Evolutionary conservation across 805 yeast genomes (phyloP).

Genomic region (Pichia californica): DNA sequence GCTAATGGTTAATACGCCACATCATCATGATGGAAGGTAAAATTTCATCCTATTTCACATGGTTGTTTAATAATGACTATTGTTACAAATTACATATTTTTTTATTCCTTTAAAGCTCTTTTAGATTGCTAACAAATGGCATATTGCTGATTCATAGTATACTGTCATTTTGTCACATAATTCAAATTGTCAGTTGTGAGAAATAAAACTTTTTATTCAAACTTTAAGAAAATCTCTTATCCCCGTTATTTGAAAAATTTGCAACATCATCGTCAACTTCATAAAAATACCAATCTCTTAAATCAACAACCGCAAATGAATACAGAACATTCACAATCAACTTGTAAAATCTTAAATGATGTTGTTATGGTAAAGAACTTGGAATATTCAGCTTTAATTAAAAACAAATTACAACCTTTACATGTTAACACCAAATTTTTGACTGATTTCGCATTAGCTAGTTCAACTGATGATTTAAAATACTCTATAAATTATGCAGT

Average conservation of each 20-base stretch:
- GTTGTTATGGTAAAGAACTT: constrained; percentile 49
- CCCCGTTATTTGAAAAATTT: constrained; percentile 1
- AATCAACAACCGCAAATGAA: too few species aligned
- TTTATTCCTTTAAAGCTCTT: too few species aligned
- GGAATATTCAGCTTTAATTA: constrained; percentile 12
- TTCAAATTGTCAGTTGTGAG: neutral
- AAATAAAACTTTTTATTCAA: too few species aligned
- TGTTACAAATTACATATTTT: too few species aligned
- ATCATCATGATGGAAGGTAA: too few species aligned
- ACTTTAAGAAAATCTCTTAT: neutral
- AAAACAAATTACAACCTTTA: constrained; percentile 11
- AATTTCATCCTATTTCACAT: too few species aligned
- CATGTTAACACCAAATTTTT: constrained; percentile 43
- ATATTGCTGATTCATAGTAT: too few species aligned
- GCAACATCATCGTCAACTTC: neutral
- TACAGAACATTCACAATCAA: neutral
- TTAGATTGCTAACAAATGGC: neutral
- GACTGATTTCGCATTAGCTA: constrained; percentile 69
- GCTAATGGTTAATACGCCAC: too few species aligned
- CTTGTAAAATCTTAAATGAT: constrained; percentile 14
- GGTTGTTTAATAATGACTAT: too few species aligned
- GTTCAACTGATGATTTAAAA: constrained; percentile 71
- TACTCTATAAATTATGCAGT: constrained; percentile 87
- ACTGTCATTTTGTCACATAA: too few species aligned
- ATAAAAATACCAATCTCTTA: neutral